These are phyloP conservation scores for Annulohypoxylon maeteangense DNA, from an alignment of 495 filamentous ascomycete genomes.

Conservation along the genomic window DNA sequence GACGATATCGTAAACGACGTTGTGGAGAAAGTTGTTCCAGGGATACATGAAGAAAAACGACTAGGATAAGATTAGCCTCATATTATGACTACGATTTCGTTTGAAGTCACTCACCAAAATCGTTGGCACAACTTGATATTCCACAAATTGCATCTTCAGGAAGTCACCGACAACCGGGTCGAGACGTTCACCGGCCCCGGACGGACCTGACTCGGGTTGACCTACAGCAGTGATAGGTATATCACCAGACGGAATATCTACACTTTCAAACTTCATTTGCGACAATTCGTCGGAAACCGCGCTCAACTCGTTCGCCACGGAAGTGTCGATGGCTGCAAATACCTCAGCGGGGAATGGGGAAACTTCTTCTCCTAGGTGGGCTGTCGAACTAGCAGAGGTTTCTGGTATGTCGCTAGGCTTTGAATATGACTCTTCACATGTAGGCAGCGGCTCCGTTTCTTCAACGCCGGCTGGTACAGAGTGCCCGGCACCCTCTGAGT, in stretches of 20 bases:
- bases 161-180: conserved; percentile 96
- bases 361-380: neutral
- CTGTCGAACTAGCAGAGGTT: neutral
- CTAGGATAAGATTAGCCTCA: conserved; percentile 36
- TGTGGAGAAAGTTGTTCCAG: conserved; percentile 99
- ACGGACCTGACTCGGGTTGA: conserved; percentile 25
- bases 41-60: conserved; percentile 97
- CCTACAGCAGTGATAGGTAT: conserved; percentile 14
- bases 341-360: neutral
- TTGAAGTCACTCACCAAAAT: conserved; percentile 75
- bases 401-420: neutral
- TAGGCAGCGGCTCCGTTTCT: neutral
- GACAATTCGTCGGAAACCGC: neutral
- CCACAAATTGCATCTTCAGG: conserved; percentile 96
- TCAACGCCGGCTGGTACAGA: neutral
- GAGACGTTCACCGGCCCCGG: conserved; percentile 10
- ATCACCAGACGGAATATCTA: neutral
- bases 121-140: conserved; percentile 92
- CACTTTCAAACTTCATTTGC: conserved; percentile 2
- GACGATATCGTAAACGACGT: conserved; percentile 98
- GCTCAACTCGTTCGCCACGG: neutral
- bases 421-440: neutral
- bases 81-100: conserved; percentile 1
- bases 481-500: neutral
- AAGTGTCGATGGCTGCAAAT: neutral